Conservation (phyloP, 257 asterid species). For the Datura wrightii region DNA sequence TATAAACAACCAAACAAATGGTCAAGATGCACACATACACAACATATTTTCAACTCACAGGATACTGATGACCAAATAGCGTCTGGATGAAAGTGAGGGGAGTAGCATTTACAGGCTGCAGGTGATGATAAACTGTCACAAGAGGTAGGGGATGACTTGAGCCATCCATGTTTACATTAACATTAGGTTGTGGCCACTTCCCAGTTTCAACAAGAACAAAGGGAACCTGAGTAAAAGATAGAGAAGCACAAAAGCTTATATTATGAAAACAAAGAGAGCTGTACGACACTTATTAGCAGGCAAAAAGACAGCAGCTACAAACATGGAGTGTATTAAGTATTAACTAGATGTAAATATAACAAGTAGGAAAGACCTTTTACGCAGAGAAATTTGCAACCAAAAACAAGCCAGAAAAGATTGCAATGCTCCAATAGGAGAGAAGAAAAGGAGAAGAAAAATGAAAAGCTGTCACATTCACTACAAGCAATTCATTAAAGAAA, state of each 20-base stretch:
- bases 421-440: slow-evolving; percentile 4
- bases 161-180: slow-evolving; percentile 83
- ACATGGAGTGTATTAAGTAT: not conserved
- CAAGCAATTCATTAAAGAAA: not conserved
- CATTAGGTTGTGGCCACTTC: slow-evolving; percentile 64
- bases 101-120: slow-evolving; percentile 70
- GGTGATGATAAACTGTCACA: slow-evolving; percentile 68
- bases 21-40: slow-evolving; percentile 16
- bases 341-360: not conserved
- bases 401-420: not conserved
- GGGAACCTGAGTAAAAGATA: slow-evolving; percentile 66
- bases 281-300: not conserved
- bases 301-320: slow-evolving; percentile 5
- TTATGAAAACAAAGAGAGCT: not conserved
- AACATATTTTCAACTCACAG: slow-evolving; percentile 62
- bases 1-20: not conserved
- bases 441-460: not conserved
- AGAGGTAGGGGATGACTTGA: slow-evolving; percentile 86
- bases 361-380: not conserved
- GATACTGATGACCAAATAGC: slow-evolving; percentile 80
- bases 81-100: slow-evolving; percentile 85
- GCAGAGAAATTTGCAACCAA: not conserved
- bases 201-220: slow-evolving; percentile 75
- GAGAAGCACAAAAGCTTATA: not conserved
- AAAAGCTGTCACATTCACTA: not conserved